A percentile compares a stretch with the other conserved stretches of the same genome.
Evolutionary conservation across 208 protist species (phyloP).

Genomic region (Acanthamoeba healyi): DNA sequence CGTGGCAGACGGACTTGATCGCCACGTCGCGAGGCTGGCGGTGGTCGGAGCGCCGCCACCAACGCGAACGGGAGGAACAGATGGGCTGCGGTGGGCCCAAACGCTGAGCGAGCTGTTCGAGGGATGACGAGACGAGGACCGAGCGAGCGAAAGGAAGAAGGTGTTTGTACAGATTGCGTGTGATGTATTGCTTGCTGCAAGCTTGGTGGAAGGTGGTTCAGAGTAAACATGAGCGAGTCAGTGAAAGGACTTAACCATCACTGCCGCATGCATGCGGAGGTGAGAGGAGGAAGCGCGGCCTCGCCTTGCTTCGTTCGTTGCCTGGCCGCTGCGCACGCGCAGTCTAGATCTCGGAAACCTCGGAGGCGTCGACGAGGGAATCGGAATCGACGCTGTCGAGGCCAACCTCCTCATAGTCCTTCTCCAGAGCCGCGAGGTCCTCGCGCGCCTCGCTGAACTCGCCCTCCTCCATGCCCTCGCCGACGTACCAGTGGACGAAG

Average conservation of each 20-base stretch:
- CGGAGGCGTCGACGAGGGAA: background rate
- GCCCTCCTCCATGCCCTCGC: slow-evolving; percentile 97
- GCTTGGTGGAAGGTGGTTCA: too few species aligned
- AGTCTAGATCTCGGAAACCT: background rate
- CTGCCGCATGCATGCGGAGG: background rate
- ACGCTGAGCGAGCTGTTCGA: background rate
- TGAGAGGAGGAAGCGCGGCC: background rate
- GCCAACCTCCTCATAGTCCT: slow-evolving; percentile 94
- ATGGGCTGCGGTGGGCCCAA: background rate
- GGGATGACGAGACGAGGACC: too few species aligned
- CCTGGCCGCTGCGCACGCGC: background rate
- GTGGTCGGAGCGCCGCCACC: background rate
- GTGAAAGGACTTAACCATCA: background rate
- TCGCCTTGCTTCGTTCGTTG: slow-evolving; percentile 2
- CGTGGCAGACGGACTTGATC: background rate
- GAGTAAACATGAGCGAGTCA: too few species aligned
- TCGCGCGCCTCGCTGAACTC: slow-evolving; percentile 95
- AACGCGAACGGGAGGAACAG: background rate
- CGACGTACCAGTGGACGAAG: slow-evolving; percentile 99
- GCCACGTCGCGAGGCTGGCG: background rate
- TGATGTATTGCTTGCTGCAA: too few species aligned
- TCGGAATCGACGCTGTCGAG: slow-evolving; percentile 77
- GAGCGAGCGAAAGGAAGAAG: too few species aligned
- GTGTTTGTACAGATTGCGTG: too few species aligned
- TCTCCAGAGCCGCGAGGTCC: slow-evolving; percentile 97